Conservation (phyloP, 1,139 yeast genomes). For the Pneumocystis canis region DNA sequence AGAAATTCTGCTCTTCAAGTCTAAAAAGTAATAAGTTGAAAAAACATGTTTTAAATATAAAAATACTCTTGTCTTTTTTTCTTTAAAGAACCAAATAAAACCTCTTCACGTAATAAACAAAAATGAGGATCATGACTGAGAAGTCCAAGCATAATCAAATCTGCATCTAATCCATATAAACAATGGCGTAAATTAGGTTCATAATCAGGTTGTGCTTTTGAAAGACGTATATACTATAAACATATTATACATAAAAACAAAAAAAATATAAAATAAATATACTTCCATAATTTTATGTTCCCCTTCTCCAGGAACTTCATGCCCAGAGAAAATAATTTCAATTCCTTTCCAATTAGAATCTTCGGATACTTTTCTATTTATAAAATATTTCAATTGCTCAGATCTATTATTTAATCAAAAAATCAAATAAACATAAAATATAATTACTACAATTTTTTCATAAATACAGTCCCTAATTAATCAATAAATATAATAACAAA, state of each 20-base stretch:
- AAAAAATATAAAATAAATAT: background rate
- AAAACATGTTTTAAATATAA: background rate
- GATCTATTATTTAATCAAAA: constrained; percentile 28
- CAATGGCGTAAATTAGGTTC: constrained; percentile 85
- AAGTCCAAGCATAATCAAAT: constrained; percentile 85
- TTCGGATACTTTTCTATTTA: constrained; percentile 66
- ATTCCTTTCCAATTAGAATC: constrained; percentile 87
- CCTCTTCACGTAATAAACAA: constrained; percentile 89
- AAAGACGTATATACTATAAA: constrained; percentile 51
- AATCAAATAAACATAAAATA: background rate
- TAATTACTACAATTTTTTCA: constrained; percentile 47
- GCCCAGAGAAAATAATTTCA: constrained; percentile 80
- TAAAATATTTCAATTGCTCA: constrained; percentile 70
- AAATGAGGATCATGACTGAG: constrained; percentile 96
- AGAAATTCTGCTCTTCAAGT: constrained; percentile 67
- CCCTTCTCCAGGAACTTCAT: constrained; percentile 98
- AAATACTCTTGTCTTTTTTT: constrained; percentile 30
- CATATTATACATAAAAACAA: background rate
- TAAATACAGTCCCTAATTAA: constrained; percentile 56
- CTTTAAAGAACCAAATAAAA: constrained; percentile 52
- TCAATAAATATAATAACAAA: background rate
- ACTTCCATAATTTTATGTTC: constrained; percentile 93
- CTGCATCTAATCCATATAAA: constrained; percentile 95
- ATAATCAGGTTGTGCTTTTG: constrained; percentile 72
- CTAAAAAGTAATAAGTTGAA: constrained; percentile 16